These are phyloP conservation scores for Starmerella cellae DNA, from an alignment of 805 yeast genomes.

Conservation along the genomic window DNA sequence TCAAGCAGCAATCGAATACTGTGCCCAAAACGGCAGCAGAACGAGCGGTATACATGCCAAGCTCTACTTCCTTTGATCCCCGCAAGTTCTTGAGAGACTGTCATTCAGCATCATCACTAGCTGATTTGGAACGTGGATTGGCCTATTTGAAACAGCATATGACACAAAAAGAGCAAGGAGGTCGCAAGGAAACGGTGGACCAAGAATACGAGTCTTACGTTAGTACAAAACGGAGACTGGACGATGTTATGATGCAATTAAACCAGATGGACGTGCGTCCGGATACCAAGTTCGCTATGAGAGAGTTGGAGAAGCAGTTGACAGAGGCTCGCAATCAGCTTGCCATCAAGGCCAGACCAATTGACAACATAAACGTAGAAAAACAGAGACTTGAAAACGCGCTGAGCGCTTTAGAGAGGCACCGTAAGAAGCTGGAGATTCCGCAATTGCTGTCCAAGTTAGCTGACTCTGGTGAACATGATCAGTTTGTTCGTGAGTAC, in stretches of 20 bases:
- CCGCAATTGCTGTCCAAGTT: slow-evolving; percentile 37
- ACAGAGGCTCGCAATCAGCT: slow-evolving; percentile 42
- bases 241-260: slow-evolving; percentile 45
- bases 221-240: slow-evolving; percentile 49
- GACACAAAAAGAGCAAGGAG: slow-evolving; percentile 33
- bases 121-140: slow-evolving; percentile 37
- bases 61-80: slow-evolving; percentile 45
- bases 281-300: slow-evolving; percentile 26
- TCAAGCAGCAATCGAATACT: slow-evolving; percentile 19
- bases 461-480: slow-evolving; percentile 42
- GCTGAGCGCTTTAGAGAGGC: slow-evolving; percentile 38
- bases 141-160: slow-evolving; percentile 39
- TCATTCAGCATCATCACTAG: slow-evolving; percentile 43
- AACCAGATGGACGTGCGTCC: slow-evolving; percentile 27
- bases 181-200: slow-evolving; percentile 39
- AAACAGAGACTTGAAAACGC: slow-evolving; percentile 40
- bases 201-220: slow-evolving; percentile 53
- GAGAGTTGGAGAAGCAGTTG: slow-evolving; percentile 28
- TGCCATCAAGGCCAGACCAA: slow-evolving; percentile 44
- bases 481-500: slow-evolving; percentile 44
- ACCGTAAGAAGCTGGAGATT: slow-evolving; percentile 42
- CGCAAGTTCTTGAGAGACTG: slow-evolving; percentile 41
- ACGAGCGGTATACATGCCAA: slow-evolving; percentile 38
- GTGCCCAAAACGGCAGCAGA: slow-evolving; percentile 20
- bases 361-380: slow-evolving; percentile 38